Percentiles rank a stretch among this genome's conserved stretches.
phyloP scores from a whole-genome alignment of 306 rosid species.

The Castanea mollissima region DNA sequence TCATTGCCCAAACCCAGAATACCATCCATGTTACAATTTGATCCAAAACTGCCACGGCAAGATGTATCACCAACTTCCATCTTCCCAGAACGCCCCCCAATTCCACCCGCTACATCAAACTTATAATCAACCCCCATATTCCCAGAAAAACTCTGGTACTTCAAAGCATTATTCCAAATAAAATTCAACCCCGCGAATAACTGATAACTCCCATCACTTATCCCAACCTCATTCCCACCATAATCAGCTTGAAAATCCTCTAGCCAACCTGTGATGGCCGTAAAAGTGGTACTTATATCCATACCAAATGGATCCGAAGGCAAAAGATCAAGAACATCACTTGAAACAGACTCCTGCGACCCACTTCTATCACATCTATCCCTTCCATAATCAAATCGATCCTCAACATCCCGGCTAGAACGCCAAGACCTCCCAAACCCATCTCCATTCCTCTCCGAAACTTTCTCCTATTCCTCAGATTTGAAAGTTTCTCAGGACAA shows the following conservation, averaged over 20 bases:
- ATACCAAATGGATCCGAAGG: constrained; percentile 94
- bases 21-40: constrained; percentile 29
- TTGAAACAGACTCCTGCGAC: constrained; percentile 59
- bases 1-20: constrained; percentile 13
- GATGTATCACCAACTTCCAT: constrained; percentile 35
- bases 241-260: constrained; percentile 72
- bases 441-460: constrained; percentile 51
- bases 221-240: constrained; percentile 40
- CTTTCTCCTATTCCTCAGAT: background rate
- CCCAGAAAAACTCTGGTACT: constrained; percentile 51
- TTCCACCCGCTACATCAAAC: constrained; percentile 17
- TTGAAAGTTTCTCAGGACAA: no score
- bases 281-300: constrained; percentile 61
- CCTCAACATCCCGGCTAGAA: constrained; percentile 45
- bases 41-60: constrained; percentile 28
- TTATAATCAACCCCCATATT: constrained; percentile 27
- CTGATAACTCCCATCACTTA: constrained; percentile 39
- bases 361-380: constrained; percentile 54
- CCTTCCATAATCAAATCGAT: constrained; percentile 59
- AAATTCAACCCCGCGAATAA: constrained; percentile 66
- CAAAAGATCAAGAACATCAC: constrained; percentile 78
- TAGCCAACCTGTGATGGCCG: constrained; percentile 82
- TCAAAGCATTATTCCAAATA: constrained; percentile 58
- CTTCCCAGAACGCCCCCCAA: constrained; percentile 30
- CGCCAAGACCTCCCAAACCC: constrained; percentile 54